Base-by-base conservation (phyloP, 768 basidiomycete species). In the Cystofilobasidium ferigula region DNA sequence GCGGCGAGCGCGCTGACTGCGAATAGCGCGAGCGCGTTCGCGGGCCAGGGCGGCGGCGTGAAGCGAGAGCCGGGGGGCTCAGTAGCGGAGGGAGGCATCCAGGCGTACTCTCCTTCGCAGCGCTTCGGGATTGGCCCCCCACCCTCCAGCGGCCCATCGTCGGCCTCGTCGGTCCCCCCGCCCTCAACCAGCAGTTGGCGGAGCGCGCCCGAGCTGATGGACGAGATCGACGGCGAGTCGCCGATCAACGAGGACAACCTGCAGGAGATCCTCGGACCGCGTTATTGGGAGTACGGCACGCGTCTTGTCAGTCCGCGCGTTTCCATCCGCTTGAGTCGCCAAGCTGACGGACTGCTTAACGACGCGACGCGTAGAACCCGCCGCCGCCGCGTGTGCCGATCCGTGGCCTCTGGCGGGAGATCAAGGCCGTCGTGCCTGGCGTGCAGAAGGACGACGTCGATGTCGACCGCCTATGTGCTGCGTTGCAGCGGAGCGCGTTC, bases 241-340 rank as follows among this genome's bases (percentile, higher is more conserved):
- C 51, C 51, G 2, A 54, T 54, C 30, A 32, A 54, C 51, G 51
- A 54, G 51, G 51, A 54, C 51, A 32, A 54, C 30, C 30, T 54
- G 28, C 51, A 54, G 16, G 30, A 54, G 8, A 16, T 54, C 28
- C 51, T 54, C 30, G 51, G 51, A 9, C 51, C 51, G 28, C 26
- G 51, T 14, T 47, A 47, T 13, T 47, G 45, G 45, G 45, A 47
- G n/a, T 24, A 47, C 13, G 45, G 45, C n/a, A 47, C 45, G 6
- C 8, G 13, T 20, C 45, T 47, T 5, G 45, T 47, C 6, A 20
- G 45, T 47, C 45, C n/a, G 20, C 45, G 4, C 51, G 4, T 1
- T 8, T 54, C 32, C 16, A 2, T 5, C 16, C 28, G 3, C 51
- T 14, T 2, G 51, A 32, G 6, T 18, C 18, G 13, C 30, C 20